phyloP scores from a whole-genome alignment of 176 grass and related monocot genomes.

The Musa acuminata region DNA sequence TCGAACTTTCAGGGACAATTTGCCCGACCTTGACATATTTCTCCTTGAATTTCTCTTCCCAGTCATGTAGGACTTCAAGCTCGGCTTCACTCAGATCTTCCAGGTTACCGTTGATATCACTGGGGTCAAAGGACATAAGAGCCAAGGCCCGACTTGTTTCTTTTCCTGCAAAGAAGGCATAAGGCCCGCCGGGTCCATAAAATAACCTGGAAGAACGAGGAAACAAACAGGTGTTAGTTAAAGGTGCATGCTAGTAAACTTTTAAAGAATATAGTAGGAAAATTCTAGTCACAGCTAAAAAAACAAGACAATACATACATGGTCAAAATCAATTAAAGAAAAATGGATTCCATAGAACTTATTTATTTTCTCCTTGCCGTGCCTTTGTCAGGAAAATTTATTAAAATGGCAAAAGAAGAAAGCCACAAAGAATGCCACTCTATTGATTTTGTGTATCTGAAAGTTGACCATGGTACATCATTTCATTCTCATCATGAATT shows the following conservation, averaged over 20 bases:
- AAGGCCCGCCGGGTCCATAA: constrained; percentile 80
- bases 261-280: neutral
- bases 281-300: neutral
- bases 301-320: neutral
- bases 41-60: constrained; percentile 91
- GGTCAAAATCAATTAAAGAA: neutral
- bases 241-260: neutral
- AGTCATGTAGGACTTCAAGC: constrained; percentile 73
- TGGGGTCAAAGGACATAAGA: constrained; percentile 87
- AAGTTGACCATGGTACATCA: too few species aligned
- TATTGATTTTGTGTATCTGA: too few species aligned
- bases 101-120: constrained; percentile 66
- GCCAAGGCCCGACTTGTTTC: constrained; percentile 83
- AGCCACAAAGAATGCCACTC: neutral
- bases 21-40: constrained; percentile 64
- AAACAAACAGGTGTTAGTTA: neutral
- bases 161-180: constrained; percentile 74
- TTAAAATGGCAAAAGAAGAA: neutral
- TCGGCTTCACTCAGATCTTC: constrained; percentile 52
- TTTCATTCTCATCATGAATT: too few species aligned
- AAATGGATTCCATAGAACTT: too few species aligned
- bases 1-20: constrained; percentile 27
- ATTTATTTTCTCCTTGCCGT: too few species aligned
- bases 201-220: constrained; percentile 54
- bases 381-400: too few species aligned